phyloP scores from a whole-genome alignment of 805 yeast species.

The Ogataea sp. region DNA sequence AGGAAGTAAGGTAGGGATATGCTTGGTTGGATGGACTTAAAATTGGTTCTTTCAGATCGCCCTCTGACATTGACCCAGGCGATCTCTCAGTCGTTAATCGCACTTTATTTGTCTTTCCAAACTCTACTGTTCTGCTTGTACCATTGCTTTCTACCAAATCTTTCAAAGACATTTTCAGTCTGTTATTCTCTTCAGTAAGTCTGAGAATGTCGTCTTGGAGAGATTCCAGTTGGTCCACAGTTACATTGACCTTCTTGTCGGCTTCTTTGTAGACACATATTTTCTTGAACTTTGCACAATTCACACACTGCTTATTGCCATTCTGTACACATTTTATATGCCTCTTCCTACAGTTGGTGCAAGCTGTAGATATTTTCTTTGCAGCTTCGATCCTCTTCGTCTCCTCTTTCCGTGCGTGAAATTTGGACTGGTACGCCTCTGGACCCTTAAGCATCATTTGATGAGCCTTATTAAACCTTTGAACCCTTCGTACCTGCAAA shows the following conservation, averaged over 20 bases:
- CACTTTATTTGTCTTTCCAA: no score
- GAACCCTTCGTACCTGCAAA: not conserved
- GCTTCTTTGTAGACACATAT: constrained; percentile 61
- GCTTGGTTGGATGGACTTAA: constrained; percentile 16
- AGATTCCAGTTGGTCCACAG: constrained; percentile 52
- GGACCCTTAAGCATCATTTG: constrained; percentile 37
- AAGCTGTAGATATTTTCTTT: constrained; percentile 17
- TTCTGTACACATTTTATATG: constrained; percentile 69
- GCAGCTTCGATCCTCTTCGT: not conserved
- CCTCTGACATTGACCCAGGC: not conserved
- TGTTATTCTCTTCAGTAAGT: constrained; percentile 51
- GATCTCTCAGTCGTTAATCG: no score
- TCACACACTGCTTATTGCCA: no score
- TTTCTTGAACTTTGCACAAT: constrained; percentile 46
- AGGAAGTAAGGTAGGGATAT: constrained; percentile 54
- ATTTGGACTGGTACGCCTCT: constrained; percentile 10
- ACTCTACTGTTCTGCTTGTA: constrained; percentile 26
- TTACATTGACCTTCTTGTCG: constrained; percentile 56
- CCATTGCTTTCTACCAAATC: constrained; percentile 4
- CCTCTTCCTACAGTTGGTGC: constrained; percentile 56
- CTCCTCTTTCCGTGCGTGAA: constrained; percentile 5
- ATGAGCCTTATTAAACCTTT: constrained; percentile 14
- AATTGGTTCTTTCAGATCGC: not conserved
- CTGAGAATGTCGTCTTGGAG: constrained; percentile 54
- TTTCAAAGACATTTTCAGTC: constrained; percentile 32